Evolutionary conservation across 2,329 filamentous ascomycete species (phyloP), one percentile per base, ranked within the genome.

Genomic region (Juglanconis oblonga): DNA sequence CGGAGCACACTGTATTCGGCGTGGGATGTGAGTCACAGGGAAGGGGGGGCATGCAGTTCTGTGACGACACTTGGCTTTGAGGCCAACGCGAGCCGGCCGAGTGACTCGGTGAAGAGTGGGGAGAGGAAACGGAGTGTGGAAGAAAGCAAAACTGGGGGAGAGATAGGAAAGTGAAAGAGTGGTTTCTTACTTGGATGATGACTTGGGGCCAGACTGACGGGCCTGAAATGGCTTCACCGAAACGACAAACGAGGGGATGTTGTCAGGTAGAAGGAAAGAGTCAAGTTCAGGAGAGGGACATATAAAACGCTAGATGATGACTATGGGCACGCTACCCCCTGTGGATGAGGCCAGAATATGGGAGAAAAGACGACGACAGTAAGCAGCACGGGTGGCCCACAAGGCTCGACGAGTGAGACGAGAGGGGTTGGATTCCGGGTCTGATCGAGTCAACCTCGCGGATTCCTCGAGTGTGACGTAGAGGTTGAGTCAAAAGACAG

Each of bases 11-110:
- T 52, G 57, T 35, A 31, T 5, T 13, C 35, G 14, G 35, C 17
- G 51, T 29, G 40, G 40, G 53, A 45, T 57, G 55, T 52, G 60
- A 62, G 60, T 62, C 60, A 62, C 60, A 59, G 49, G 32, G 48
- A 29, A 52, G 48, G 17, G 31, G 33, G n/a, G 32, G 24, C 44
- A 38, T 52, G 42, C 40, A 47, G 52, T 36, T 52, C 57, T 59
- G 60, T 54, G 60, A 62, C 60, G 60, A 57, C 60, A 62, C 52
- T 49, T 50, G 52, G 56, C 44, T 38, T 45, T 60, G 60, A 62
- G 60, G 60, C 60, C 60, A 62, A 62, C 52, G 57, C 9, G 31
- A 8, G 48, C 58, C 52, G 60, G 52, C 52, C 60, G 57, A 50
- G 57, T 56, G 42, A 56, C 31, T 59, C 32, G 42, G 52, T 47